Evolutionary conservation across 768 basidiomycete genomes (phyloP), one percentile per base, ranked within the genome.

Genomic region (Boletus vermiculosoides): DNA sequence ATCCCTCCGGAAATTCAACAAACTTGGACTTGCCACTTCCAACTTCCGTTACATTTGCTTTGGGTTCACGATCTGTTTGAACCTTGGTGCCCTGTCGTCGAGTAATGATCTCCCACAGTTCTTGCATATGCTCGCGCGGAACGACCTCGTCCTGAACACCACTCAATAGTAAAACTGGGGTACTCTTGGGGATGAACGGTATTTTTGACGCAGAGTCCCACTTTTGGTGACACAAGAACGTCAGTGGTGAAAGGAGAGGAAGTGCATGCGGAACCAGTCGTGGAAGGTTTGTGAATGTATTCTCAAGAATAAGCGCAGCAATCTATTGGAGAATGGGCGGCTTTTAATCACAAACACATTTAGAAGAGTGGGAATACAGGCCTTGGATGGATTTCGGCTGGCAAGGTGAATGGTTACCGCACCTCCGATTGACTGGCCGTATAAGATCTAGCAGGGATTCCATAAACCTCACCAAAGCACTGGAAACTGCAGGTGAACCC

Each of bases 361-460:
- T 6, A 20, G 28, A 4, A 50, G 23, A 25, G 40, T n/a, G 30
- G 33, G 18, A 42, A 54, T 25, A 36, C 55, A 39, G 57, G 88
- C 91, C 65, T 87, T 82, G 20, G 80, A 71, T 0, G 88, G 82
- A 68, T 94, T 95, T 30, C 81, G 79, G 58, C 86, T 86, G 0
- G 91, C 90, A 20, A 96, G 85, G 72, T 94, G 88, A 46, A 98
- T 89, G 13, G 90, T 82, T 5, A 98, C 94, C 0, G 94, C 95
- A 33, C 96, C 96, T 16, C 96, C 96, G 40, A 97, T 92, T 11
- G 85, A 90, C 67, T 92, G 89, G 1, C 92, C 90, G 62, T 90
- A 94, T 0, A 93, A 69, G 52, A 92, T 78, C 88, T 88, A 48
- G 4, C 34, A 46, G 25, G 3, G 23, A 20, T 30, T 23, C n/a